Evolutionary conservation across 768 basidiomycete species (phyloP).

Genomic region (Mycena capillaripes): DNA sequence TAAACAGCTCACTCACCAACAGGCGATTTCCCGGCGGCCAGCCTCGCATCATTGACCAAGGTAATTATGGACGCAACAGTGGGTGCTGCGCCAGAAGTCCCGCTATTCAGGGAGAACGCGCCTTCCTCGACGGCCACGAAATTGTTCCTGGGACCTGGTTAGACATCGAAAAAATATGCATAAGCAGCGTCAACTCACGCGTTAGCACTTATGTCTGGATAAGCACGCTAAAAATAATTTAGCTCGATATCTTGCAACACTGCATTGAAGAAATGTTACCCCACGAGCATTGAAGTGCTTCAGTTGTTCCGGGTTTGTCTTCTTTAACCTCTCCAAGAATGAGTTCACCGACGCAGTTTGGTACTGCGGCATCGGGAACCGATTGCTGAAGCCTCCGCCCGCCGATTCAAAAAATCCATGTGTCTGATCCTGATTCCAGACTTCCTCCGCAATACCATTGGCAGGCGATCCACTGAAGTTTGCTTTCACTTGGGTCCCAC

Average conservation of each 20-base stretch:
- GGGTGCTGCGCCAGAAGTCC: slow-evolving; percentile 51
- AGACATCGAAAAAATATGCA: neutral
- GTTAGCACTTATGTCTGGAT: slow-evolving; percentile 54
- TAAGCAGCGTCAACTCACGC: slow-evolving; percentile 40
- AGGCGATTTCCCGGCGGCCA: slow-evolving; percentile 51
- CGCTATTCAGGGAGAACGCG: slow-evolving; percentile 41
- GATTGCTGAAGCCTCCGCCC: slow-evolving; percentile 51
- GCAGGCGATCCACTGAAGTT: slow-evolving; percentile 41
- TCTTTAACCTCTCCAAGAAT: slow-evolving; percentile 51
- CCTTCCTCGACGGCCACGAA: slow-evolving; percentile 45
- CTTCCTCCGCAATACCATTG: slow-evolving; percentile 44
- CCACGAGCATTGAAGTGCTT: slow-evolving; percentile 47
- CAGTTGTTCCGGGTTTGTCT: slow-evolving; percentile 41
- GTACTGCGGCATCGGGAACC: slow-evolving; percentile 57
- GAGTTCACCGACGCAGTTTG: slow-evolving; percentile 50
- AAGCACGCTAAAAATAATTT: slow-evolving; percentile 41
- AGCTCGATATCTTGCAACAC: neutral
- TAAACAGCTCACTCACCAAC: slow-evolving; percentile 41
- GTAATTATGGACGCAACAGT: slow-evolving; percentile 54
- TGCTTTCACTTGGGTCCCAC: slow-evolving; percentile 59
- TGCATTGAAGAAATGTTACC: slow-evolving; percentile 30
- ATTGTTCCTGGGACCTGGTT: slow-evolving; percentile 16
- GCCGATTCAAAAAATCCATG: slow-evolving; percentile 52
- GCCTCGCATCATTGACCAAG: slow-evolving; percentile 54
- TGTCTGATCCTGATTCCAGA: slow-evolving; percentile 46